phyloP scores from a whole-genome alignment of 1,284 basidiomycete species.

The Marasmius oreades region DNA sequence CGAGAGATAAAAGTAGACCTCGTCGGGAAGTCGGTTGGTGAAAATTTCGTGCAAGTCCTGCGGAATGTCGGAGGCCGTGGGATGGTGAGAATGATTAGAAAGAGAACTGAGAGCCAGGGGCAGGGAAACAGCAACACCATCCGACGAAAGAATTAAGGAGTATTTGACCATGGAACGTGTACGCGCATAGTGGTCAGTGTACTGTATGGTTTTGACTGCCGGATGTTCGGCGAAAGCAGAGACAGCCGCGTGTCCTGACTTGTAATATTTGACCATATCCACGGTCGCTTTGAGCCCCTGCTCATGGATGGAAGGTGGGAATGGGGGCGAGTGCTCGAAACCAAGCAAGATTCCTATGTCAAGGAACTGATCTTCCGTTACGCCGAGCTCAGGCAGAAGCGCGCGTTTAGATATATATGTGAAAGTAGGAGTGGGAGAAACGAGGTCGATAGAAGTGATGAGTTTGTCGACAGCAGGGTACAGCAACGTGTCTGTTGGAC shows the following conservation, averaged over 20 bases:
- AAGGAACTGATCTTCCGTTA: slow-evolving; percentile 91
- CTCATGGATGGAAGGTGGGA: slow-evolving; percentile 80
- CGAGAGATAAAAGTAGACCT: slow-evolving; percentile 95
- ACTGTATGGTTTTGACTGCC: slow-evolving; percentile 72
- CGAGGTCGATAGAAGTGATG: slow-evolving; percentile 84
- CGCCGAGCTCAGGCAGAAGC: slow-evolving; percentile 73
- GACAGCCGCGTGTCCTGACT: slow-evolving; percentile 81
- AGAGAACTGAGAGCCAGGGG: slow-evolving; percentile 70
- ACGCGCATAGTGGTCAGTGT: slow-evolving; percentile 86
- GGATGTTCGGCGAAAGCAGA: slow-evolving; percentile 76
- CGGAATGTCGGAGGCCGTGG: slow-evolving; percentile 86
- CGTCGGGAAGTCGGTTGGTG: slow-evolving; percentile 92
- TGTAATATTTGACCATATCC: slow-evolving; percentile 88
- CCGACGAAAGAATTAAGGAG: slow-evolving; percentile 87
- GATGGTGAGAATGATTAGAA: slow-evolving; percentile 55
- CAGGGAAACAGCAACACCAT: slow-evolving; percentile 86
- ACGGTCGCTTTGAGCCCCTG: slow-evolving; percentile 80
- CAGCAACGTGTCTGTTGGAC: slow-evolving; percentile 85
- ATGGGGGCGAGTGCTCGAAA: slow-evolving; percentile 82
- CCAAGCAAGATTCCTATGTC: slow-evolving; percentile 92
- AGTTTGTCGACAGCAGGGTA: slow-evolving; percentile 91
- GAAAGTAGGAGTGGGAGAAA: slow-evolving; percentile 66
- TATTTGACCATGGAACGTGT: slow-evolving; percentile 92
- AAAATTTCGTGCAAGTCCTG: slow-evolving; percentile 93
- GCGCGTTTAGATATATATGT: slow-evolving; percentile 82